These are phyloP conservation scores for Pleoardoris graminearum DNA, from an alignment of 2,329 filamentous ascomycete species.

Conservation along the genomic window DNA sequence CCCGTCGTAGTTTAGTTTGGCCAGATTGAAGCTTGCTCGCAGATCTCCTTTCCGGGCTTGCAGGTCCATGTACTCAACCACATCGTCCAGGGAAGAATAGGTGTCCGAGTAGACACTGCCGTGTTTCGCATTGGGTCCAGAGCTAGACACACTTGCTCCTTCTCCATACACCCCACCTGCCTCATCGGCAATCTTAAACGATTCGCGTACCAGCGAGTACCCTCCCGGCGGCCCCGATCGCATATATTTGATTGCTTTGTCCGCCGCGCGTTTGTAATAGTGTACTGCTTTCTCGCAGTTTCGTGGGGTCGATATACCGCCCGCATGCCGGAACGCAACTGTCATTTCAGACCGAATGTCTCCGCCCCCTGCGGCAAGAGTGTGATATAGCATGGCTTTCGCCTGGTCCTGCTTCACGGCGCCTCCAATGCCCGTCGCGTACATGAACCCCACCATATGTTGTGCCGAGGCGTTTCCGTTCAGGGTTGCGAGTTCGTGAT, in stretches of 20 bases:
- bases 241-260: slow-evolving; percentile 88
- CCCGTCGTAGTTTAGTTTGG: slow-evolving; percentile 86
- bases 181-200: slow-evolving; percentile 87
- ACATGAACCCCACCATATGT: slow-evolving; percentile 94
- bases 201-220: slow-evolving; percentile 73
- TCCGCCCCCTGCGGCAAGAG: slow-evolving; percentile 83
- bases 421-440: slow-evolving; percentile 86
- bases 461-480: slow-evolving; percentile 91
- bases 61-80: slow-evolving; percentile 90
- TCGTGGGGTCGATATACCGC: slow-evolving; percentile 81
- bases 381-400: slow-evolving; percentile 90
- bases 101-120: slow-evolving; percentile 75
- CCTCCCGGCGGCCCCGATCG: slow-evolving; percentile 90
- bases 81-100: slow-evolving; percentile 86
- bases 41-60: slow-evolving; percentile 89
- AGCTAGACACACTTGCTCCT: slow-evolving; percentile 86
- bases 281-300: slow-evolving; percentile 82
- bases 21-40: slow-evolving; percentile 83
- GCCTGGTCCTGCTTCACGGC: slow-evolving; percentile 85
- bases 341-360: slow-evolving; percentile 92
- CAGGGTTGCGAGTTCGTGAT: slow-evolving; percentile 72
- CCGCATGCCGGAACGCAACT: slow-evolving; percentile 80
- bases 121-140: slow-evolving; percentile 78
- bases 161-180: slow-evolving; percentile 92
- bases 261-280: slow-evolving; percentile 91